A percentile compares a stretch with the other conserved stretches of the same genome.
phyloP scores from a whole-genome alignment of 768 basidiomycete species.

The Dacryopinax primogenitus region DNA sequence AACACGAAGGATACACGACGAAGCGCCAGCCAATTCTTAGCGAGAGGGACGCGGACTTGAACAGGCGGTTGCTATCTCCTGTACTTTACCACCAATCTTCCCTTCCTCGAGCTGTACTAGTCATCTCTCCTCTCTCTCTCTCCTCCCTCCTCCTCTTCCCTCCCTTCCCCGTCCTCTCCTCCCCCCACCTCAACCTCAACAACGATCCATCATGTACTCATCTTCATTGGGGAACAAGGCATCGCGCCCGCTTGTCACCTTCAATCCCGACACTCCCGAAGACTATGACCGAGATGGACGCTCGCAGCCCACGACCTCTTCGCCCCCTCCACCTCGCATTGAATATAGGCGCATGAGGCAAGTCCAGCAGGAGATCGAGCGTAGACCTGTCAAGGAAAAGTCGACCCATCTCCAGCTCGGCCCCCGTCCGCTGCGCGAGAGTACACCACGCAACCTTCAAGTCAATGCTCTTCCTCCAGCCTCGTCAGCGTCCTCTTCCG shows the following conservation, averaged over 20 bases:
- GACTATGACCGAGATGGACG: neutral
- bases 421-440: neutral
- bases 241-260: conserved; percentile 1
- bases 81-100: too few relatives aligned
- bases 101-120: neutral
- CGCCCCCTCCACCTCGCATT: neutral
- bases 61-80: conserved; percentile 3
- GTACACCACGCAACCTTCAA: neutral
- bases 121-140: neutral
- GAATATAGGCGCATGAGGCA: neutral
- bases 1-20: neutral
- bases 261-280: neutral
- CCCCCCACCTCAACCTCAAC: neutral
- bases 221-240: neutral
- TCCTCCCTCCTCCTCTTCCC: neutral
- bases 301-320: neutral
- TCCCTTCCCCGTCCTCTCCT: neutral
- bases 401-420: neutral
- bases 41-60: neutral
- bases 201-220: neutral
- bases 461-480: neutral
- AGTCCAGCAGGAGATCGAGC: neutral
- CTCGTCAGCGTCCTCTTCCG: neutral
- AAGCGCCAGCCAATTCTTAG: neutral
- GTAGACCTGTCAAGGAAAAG: neutral